A percentile compares a stretch with the other conserved stretches of the same genome.
These are phyloP conservation scores for Candida jianshihensis DNA, from an alignment of 805 yeast species.

Conservation along the genomic window DNA sequence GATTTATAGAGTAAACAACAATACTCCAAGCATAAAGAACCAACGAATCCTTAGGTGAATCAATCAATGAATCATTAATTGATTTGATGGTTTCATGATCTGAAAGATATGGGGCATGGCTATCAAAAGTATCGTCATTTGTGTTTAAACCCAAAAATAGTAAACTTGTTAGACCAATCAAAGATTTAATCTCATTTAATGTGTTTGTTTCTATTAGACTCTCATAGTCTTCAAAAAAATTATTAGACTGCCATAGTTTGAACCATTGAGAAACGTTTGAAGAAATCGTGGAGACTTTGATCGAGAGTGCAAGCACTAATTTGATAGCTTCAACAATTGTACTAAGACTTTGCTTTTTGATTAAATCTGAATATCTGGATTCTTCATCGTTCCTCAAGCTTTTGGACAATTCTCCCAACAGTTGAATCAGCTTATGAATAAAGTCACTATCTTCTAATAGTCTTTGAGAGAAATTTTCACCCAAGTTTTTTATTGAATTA, in stretches of 20 bases:
- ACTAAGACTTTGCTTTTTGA: slow-evolving; percentile 26
- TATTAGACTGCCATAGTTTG: slow-evolving; percentile 33
- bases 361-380: slow-evolving; percentile 9
- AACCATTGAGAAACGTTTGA: slow-evolving; percentile 48
- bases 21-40: slow-evolving; percentile 64
- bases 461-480: slow-evolving; percentile 15
- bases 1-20: slow-evolving; percentile 42
- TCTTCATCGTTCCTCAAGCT: slow-evolving; percentile 4
- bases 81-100: slow-evolving; percentile 31
- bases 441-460: slow-evolving; percentile 19
- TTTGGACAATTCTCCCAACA: slow-evolving; percentile 5
- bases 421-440: slow-evolving; percentile 16
- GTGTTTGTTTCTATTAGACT: slow-evolving; percentile 14
- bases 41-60: slow-evolving; percentile 37
- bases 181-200: slow-evolving; percentile 32
- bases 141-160: slow-evolving; percentile 51
- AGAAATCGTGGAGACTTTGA: slow-evolving; percentile 30
- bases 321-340: slow-evolving; percentile 30
- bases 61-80: slow-evolving; percentile 34
- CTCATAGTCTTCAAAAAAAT: slow-evolving; percentile 13
- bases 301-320: slow-evolving; percentile 32
- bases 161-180: slow-evolving; percentile 43
- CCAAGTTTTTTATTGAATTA: slow-evolving; percentile 17
- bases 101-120: slow-evolving; percentile 32
- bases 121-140: slow-evolving; percentile 34